Evolutionary conservation across 169 alveolate species (phyloP).

Genomic region (Perkinsus olseni): DNA sequence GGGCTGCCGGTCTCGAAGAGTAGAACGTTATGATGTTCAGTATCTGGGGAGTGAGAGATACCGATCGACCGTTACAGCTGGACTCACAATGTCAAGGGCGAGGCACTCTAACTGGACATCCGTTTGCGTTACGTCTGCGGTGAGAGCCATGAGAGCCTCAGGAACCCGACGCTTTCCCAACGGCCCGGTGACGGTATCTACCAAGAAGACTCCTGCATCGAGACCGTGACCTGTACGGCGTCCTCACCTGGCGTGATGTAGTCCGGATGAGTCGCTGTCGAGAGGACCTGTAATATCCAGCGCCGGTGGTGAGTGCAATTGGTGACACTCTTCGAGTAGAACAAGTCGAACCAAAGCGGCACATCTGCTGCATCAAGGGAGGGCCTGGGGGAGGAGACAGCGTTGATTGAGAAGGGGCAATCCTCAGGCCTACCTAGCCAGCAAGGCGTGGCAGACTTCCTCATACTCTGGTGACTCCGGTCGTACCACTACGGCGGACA

Average conservation of each 20-base stretch:
- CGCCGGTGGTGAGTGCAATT: neutral
- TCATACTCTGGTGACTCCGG: neutral
- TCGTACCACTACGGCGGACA: neutral
- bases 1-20: neutral
- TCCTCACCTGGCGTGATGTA: neutral
- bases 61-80: neutral
- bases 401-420: neutral
- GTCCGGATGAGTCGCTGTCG: neutral
- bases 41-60: neutral
- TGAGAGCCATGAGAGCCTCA: neutral
- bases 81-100: neutral
- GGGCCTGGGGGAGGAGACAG: neutral
- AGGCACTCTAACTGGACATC: neutral
- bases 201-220: neutral
- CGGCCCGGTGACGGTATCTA: neutral
- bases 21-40: neutral
- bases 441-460: neutral
- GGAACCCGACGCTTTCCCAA: neutral
- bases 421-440: neutral
- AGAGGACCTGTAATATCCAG: neutral
- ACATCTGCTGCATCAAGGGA: neutral
- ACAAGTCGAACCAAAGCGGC: neutral
- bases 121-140: neutral
- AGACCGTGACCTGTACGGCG: too few species aligned
- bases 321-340: neutral